phyloP scores from a whole-genome alignment of 345 rosid genomes.

The Chamaenerion angustifolium region DNA sequence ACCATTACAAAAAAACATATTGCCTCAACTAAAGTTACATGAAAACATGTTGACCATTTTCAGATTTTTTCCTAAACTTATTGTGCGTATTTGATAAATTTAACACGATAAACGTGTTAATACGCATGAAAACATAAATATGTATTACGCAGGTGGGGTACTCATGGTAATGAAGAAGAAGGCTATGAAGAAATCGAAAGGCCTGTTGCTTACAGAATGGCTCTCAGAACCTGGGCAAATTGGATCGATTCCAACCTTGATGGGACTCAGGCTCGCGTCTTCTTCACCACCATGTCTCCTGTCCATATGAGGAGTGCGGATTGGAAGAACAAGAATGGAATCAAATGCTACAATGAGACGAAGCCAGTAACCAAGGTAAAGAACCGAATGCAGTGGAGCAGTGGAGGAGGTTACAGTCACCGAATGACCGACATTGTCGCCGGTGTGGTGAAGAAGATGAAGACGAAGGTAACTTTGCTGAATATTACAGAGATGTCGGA shows the following conservation, averaged over 20 bases:
- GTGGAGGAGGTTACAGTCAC: neutral
- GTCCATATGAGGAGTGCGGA: constrained; percentile 18
- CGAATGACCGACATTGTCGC: constrained; percentile 9
- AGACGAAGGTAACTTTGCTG: constrained; percentile 4
- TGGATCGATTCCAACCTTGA: constrained; percentile 27
- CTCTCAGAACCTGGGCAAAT: constrained; percentile 34
- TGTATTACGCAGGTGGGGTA: constrained; percentile 26
- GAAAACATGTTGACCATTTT: too few species aligned
- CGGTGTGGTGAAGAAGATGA: constrained; percentile 9
- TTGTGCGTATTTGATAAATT: too few species aligned
- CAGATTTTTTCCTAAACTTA: too few species aligned
- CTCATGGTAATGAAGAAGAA: constrained; percentile 16
- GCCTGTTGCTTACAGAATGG: constrained; percentile 21
- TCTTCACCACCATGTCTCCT: constrained; percentile 38
- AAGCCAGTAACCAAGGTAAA: constrained; percentile 4
- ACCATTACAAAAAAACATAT: too few species aligned
- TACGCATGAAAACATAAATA: too few species aligned
- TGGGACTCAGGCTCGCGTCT: constrained; percentile 25
- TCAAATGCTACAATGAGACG: constrained; percentile 13
- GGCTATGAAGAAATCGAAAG: constrained; percentile 23
- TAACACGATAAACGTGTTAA: too few species aligned
- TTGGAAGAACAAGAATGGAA: constrained; percentile 10
- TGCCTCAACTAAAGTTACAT: too few species aligned
- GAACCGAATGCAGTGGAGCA: constrained; percentile 4
- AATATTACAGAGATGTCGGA: constrained; percentile 12